A percentile compares a stretch with the other conserved stretches of the same genome.
Conservation (phyloP, 495 filamentous ascomycete species). For the Daldinia bambusicola region DNA sequence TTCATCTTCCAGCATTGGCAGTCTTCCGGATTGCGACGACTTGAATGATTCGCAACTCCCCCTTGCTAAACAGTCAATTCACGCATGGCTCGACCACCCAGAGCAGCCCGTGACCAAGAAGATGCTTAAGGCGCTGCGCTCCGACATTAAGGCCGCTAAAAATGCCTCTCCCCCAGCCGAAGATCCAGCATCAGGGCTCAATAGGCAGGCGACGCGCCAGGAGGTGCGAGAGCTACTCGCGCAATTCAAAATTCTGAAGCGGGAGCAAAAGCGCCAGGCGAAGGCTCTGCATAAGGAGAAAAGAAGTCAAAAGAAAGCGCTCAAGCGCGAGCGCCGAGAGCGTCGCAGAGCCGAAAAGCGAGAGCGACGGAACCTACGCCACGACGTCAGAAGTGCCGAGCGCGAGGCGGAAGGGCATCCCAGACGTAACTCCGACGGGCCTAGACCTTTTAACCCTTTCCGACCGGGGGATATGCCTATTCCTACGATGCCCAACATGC, state of each 20-base stretch:
- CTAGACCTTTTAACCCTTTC: background rate
- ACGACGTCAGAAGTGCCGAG: constrained; percentile 43
- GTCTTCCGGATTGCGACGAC: constrained; percentile 59
- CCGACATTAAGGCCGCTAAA: constrained; percentile 55
- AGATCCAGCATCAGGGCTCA: constrained; percentile 18
- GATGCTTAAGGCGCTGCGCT: constrained; percentile 48
- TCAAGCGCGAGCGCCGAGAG: constrained; percentile 44
- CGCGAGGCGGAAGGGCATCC: constrained; percentile 25
- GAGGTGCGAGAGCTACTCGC: constrained; percentile 54
- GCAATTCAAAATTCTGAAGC: constrained; percentile 56
- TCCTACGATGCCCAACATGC: background rate
- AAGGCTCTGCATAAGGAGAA: constrained; percentile 22
- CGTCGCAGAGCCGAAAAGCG: constrained; percentile 47
- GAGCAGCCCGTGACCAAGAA: constrained; percentile 57
- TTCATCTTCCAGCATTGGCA: constrained; percentile 52
- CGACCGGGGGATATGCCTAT: background rate
- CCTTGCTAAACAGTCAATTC: constrained; percentile 48
- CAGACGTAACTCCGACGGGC: constrained; percentile 13
- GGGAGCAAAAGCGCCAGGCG: constrained; percentile 47
- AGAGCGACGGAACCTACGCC: constrained; percentile 41
- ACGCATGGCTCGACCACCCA: constrained; percentile 55
- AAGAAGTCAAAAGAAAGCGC: constrained; percentile 41
- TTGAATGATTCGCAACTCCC: constrained; percentile 56
- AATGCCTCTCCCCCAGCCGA: constrained; percentile 26
- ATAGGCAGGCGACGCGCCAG: constrained; percentile 43